Evolutionary conservation across 23 red algal species (phyloP), one percentile per base, ranked within the genome.

Genomic region (Agarophyton chilense): DNA sequence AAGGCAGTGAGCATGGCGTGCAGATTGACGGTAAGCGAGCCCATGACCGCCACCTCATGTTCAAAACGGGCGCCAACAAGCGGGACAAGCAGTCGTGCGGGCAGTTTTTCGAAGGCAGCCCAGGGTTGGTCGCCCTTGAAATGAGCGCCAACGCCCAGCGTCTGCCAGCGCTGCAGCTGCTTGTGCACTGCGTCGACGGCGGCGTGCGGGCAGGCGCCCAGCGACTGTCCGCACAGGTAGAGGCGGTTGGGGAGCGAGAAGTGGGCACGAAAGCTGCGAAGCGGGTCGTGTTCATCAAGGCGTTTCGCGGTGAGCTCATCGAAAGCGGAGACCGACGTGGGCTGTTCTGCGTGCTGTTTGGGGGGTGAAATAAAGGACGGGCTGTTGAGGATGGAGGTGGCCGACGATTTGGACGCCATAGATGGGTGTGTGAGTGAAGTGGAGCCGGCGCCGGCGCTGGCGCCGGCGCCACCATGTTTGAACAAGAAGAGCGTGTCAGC

Each of bases 181-280:
- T 19, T 19, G 1, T 81, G 25, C 44, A 98, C 33, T 22, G 79
- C 85, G 21, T 42, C 52, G 35, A 74, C 61, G 0, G 84, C 83
- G 4, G 25, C 11, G 10, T 52, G 36, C 13, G 92, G 89, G 21
- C 81, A 49, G 43, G 89, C 61, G 2, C 96, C 96, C 13, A 98
- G 89, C 13, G 96, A 98, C 52, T 98, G 82, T 46, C 96, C 94
- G 75, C 96, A 95, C 12, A 98, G 71, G 78, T 98, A 98, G 41
- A 94, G 57, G 24, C 26, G 14, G 4, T 38, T 24, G 13, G 90
- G 88, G 19, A 83, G 11, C 49, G 62, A 46, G 45, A 96, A 96
- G 21, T 52, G 51, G 22, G 49, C 19, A 28, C 94, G 81, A 49
- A 92, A 81, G 29, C 47, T 54, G 2, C 66, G 32, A 10, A 96